These are phyloP conservation scores for Hirsutella rhossiliensis DNA, from an alignment of 2,329 filamentous ascomycete species.

Conservation along the genomic window DNA sequence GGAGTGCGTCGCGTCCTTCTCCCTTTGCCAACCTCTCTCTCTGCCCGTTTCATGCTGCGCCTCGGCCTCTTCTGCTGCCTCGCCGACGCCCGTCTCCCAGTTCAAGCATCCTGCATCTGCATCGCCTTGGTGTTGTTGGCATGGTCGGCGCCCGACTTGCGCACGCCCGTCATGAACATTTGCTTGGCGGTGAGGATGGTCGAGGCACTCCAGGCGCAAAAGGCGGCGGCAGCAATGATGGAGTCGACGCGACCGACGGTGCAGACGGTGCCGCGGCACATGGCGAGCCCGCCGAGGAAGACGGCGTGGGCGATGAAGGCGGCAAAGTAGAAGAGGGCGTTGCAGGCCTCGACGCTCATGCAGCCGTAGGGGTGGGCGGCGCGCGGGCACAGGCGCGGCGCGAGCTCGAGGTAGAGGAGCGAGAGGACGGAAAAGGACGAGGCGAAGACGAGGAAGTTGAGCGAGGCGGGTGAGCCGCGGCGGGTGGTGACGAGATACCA, in stretches of 20 bases:
- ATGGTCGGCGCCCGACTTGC: slow-evolving; percentile 12
- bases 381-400: slow-evolving; percentile 31
- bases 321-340: slow-evolving; percentile 44
- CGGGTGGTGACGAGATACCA: slow-evolving; percentile 47
- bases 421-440: slow-evolving; percentile 43
- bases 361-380: slow-evolving; percentile 33
- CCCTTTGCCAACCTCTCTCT: no score
- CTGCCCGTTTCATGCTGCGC: no score
- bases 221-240: slow-evolving; percentile 41
- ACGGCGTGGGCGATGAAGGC: slow-evolving; percentile 47
- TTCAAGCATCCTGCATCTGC: slow-evolving; percentile 25
- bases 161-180: slow-evolving; percentile 27
- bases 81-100: not conserved
- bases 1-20: no score
- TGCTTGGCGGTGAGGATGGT: slow-evolving; percentile 33
- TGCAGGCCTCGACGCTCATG: slow-evolving; percentile 36
- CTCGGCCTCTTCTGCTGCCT: no score
- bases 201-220: slow-evolving; percentile 39
- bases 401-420: slow-evolving; percentile 38
- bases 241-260: slow-evolving; percentile 39
- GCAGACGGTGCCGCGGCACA: slow-evolving; percentile 47
- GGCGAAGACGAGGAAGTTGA: slow-evolving; percentile 46
- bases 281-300: slow-evolving; percentile 41
- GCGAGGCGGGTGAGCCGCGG: slow-evolving; percentile 38
- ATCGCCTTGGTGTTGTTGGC: slow-evolving; percentile 11